These are phyloP conservation scores for Avena atlantica DNA, from an alignment of 176 grass and related monocot species.

Conservation along the genomic window DNA sequence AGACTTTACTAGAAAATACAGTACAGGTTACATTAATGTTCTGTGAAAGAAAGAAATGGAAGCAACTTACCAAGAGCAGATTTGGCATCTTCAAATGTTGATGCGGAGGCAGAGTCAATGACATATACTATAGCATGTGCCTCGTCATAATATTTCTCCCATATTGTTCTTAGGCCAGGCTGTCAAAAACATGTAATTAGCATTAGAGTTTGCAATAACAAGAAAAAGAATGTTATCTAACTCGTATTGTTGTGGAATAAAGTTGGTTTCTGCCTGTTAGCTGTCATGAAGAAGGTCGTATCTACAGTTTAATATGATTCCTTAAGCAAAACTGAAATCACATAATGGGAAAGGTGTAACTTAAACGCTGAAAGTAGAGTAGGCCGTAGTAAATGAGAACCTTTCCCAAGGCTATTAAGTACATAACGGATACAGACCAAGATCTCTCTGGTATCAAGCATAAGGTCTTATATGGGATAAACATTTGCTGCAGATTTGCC, in stretches of 20 bases:
- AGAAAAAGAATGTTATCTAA: background rate
- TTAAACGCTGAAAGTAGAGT: background rate
- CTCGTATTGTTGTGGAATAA: background rate
- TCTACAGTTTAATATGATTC: background rate
- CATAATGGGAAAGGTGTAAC: conserved; percentile 1
- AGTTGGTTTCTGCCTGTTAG: background rate
- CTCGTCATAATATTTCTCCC: conserved; percentile 99
- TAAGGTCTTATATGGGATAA: conserved; percentile 2
- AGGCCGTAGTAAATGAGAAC: background rate
- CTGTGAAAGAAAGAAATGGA: conserved; percentile 42
- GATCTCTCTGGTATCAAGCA: conserved; percentile 3
- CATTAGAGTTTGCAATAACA: conserved; percentile 1
- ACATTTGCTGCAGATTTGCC: background rate
- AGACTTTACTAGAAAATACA: conserved; percentile 36
- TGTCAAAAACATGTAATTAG: conserved; percentile 47
- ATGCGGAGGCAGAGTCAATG: conserved; percentile 80
- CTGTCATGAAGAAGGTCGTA: conserved; percentile 5
- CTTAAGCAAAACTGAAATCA: conserved; percentile 25
- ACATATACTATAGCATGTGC: conserved; percentile 97
- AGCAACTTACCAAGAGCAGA: conserved; percentile 81
- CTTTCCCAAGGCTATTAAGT: background rate
- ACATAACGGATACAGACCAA: background rate
- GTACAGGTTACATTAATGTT: background rate
- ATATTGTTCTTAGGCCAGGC: conserved; percentile 92
- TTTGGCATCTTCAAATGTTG: conserved; percentile 90